A percentile compares a stretch with the other conserved stretches of the same genome.
phyloP scores from a whole-genome alignment of 1,139 yeast genomes.

The Candida albicans region DNA sequence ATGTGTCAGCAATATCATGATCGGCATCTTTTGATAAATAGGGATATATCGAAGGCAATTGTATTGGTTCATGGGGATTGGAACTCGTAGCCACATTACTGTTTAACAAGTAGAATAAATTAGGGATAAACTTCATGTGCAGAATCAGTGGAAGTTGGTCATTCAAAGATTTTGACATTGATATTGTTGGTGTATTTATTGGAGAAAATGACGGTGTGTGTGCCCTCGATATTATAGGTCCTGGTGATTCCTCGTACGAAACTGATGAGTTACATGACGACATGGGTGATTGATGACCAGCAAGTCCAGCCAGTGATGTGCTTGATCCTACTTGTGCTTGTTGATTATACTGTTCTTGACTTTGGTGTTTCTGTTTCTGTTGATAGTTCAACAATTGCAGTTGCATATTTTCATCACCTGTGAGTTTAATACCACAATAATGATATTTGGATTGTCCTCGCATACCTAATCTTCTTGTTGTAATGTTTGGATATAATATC shows the following conservation, averaged over 20 bases:
- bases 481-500: conserved; percentile 68
- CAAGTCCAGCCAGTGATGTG: conserved; percentile 8
- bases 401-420: conserved; percentile 46
- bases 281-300: conserved; percentile 22
- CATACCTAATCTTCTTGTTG: conserved; percentile 83
- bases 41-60: conserved; percentile 54
- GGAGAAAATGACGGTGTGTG: conserved; percentile 30
- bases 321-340: conserved; percentile 1
- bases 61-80: conserved; percentile 32
- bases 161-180: conserved; percentile 4
- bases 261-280: conserved; percentile 23
- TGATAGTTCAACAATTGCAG: conserved; percentile 12
- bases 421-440: conserved; percentile 77
- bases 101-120: conserved; percentile 34
- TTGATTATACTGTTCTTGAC: conserved; percentile 3
- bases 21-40: conserved; percentile 53
- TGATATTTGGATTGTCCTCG: conserved; percentile 90
- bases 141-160: conserved; percentile 19
- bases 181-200: conserved; percentile 16
- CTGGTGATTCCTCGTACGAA: conserved; percentile 17
- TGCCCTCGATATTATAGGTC: conserved; percentile 19
- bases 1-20: conserved; percentile 59
- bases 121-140: conserved; percentile 37
- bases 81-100: conserved; percentile 20
- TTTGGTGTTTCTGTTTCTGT: conserved; percentile 10